Evolutionary conservation across 2,329 filamentous ascomycete species (phyloP).

Genomic region (Lasiodiplodia sp.): DNA sequence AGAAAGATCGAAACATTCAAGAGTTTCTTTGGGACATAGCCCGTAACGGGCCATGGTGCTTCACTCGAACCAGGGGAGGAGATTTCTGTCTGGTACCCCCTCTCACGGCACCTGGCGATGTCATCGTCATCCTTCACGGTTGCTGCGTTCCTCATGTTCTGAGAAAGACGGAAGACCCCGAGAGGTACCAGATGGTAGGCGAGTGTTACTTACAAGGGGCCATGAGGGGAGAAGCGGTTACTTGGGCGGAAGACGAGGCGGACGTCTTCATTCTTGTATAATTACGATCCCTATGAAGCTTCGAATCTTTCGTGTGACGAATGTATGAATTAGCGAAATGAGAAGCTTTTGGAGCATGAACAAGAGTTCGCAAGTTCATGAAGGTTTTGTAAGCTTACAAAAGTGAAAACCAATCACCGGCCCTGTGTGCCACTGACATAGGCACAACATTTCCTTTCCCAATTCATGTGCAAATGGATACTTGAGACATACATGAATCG

Average conservation of each 20-base stretch:
- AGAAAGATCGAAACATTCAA: neutral
- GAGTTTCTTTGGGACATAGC: neutral
- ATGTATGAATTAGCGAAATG: neutral
- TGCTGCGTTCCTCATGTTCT: neutral
- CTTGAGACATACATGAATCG: no score
- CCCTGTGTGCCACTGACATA: neutral
- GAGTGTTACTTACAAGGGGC: neutral
- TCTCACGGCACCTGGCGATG: neutral
- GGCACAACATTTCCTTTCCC: no score
- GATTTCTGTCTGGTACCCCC: neutral
- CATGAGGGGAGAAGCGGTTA: neutral
- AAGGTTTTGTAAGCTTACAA: neutral
- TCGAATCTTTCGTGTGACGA: neutral
- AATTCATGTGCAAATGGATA: no score
- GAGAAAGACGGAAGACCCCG: neutral
- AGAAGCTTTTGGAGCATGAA: neutral
- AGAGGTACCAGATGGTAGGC: neutral
- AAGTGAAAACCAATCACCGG: neutral
- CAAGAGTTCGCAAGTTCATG: neutral
- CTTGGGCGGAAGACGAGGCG: neutral
- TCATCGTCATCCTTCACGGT: neutral
- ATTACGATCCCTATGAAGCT: neutral
- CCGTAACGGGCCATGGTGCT: no score
- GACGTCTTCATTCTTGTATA: neutral
- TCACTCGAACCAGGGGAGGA: neutral